Percentiles rank a stretch among this genome's conserved stretches.
These are phyloP conservation scores for Pinus tabuliformis DNA, from an alignment of 75 land plant genomes.

Conservation along the genomic window DNA sequence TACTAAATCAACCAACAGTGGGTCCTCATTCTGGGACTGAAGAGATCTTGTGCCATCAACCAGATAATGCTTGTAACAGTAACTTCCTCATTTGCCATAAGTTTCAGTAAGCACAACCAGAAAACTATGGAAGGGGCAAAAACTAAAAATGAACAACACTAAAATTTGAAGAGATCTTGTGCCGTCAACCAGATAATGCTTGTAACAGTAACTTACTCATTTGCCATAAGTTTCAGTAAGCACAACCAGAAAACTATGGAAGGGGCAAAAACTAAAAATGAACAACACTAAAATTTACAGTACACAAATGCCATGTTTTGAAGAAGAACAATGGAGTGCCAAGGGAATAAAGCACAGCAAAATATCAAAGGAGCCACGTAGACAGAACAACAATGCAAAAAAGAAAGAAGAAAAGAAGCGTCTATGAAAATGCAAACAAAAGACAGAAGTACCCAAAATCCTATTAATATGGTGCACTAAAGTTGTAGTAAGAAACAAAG, in stretches of 20 bases:
- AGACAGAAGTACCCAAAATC: not conserved
- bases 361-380: not conserved
- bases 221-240: not conserved
- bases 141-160: not conserved
- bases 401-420: not conserved
- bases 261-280: not conserved
- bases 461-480: not conserved
- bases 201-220: too few species aligned
- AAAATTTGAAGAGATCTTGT: too few species aligned
- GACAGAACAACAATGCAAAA: not conserved
- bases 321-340: not conserved
- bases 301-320: not conserved
- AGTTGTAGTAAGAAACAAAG: not conserved
- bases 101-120: not conserved
- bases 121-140: not conserved
- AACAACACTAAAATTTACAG: not conserved
- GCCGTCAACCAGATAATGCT: too few species aligned
- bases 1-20: not conserved
- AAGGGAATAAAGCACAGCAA: not conserved
- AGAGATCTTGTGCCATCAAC: not conserved
- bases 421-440: not conserved
- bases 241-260: not conserved
- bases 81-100: not conserved
- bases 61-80: not conserved
- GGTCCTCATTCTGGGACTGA: not conserved